phyloP scores from a whole-genome alignment of 2,329 filamentous ascomycete genomes.

The Aspergillus aculeatus region DNA sequence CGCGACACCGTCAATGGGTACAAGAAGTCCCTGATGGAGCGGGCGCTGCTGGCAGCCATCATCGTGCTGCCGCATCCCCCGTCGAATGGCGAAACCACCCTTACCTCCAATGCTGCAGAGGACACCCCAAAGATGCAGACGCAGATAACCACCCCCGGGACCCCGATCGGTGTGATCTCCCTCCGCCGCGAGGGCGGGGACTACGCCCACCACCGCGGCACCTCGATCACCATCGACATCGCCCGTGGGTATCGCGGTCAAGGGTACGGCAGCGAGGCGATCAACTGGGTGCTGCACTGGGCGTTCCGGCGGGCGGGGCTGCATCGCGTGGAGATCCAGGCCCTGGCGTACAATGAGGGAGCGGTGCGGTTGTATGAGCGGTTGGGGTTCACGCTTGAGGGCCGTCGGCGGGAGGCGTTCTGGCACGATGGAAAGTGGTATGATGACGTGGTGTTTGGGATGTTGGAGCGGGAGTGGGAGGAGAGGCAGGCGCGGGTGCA shows the following conservation, averaged over 20 bases:
- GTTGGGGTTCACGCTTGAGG: conserved; percentile 17
- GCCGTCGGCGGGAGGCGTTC: conserved; percentile 14
- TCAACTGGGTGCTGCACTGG: conserved; percentile 16
- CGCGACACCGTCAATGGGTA: neutral
- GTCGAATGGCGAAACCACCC: too few relatives aligned
- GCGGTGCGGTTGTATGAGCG: conserved; percentile 14
- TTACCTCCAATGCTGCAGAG: too few relatives aligned
- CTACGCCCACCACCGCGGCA: conserved; percentile 2
- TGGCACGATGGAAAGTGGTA: conserved; percentile 14
- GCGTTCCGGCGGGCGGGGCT: conserved; percentile 10
- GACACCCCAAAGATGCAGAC: neutral
- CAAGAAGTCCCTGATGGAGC: neutral
- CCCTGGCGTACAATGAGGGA: conserved; percentile 10
- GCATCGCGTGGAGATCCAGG: conserved; percentile 8
- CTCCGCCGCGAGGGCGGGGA: neutral
- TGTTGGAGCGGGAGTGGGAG: conserved; percentile 8
- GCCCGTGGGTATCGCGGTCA: neutral
- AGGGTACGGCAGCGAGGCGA: conserved; percentile 17
- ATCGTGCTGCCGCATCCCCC: neutral
- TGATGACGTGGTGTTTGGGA: conserved; percentile 11
- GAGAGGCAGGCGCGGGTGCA: neutral
- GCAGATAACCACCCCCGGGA: neutral
- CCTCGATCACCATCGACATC: conserved; percentile 6
- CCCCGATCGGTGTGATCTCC: neutral
- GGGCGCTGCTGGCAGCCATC: neutral